Evolutionary conservation across 1,284 basidiomycete species (phyloP).

Genomic region (Moesziomyces sp.): DNA sequence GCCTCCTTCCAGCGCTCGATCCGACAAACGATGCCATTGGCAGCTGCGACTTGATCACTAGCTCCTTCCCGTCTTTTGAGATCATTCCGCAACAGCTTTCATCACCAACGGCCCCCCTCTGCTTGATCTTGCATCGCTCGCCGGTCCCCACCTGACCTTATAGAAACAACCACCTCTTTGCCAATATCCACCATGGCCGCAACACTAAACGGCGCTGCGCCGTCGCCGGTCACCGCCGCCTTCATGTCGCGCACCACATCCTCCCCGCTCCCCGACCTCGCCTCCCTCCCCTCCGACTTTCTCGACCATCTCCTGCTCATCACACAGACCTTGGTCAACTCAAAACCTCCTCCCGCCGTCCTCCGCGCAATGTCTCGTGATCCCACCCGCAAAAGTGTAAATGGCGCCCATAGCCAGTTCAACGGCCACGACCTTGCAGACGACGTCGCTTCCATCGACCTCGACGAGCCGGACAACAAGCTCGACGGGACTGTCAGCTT

Average conservation of each 20-base stretch:
- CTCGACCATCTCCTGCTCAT: slow-evolving; percentile 61
- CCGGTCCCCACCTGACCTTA: too few relatives aligned
- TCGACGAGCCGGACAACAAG: slow-evolving; percentile 13
- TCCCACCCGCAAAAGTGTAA: slow-evolving; percentile 16
- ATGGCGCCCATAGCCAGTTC: slow-evolving; percentile 4
- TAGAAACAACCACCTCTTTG: too few relatives aligned
- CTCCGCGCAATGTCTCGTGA: slow-evolving; percentile 41
- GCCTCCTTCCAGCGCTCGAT: too few relatives aligned
- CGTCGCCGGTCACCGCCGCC: slow-evolving; percentile 15
- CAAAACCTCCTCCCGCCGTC: slow-evolving; percentile 43
- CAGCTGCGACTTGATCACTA: too few relatives aligned
- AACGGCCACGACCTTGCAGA: slow-evolving; percentile 27
- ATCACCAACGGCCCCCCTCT: too few relatives aligned
- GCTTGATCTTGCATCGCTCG: too few relatives aligned
- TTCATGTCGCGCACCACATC: slow-evolving; percentile 55
- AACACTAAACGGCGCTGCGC: slow-evolving; percentile 29
- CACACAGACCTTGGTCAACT: slow-evolving; percentile 56
- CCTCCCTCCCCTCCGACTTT: slow-evolving; percentile 55
- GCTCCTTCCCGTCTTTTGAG: too few relatives aligned
- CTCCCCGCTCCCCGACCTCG: slow-evolving; percentile 50
- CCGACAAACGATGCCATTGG: too few relatives aligned
- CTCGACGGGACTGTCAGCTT: slow-evolving; percentile 40
- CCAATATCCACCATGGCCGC: slow-evolving; percentile 21
- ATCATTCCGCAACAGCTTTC: too few relatives aligned
- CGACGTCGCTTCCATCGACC: slow-evolving; percentile 43